Conservation (phyloP, 345 rosid species). For the Murraya koenigii region DNA sequence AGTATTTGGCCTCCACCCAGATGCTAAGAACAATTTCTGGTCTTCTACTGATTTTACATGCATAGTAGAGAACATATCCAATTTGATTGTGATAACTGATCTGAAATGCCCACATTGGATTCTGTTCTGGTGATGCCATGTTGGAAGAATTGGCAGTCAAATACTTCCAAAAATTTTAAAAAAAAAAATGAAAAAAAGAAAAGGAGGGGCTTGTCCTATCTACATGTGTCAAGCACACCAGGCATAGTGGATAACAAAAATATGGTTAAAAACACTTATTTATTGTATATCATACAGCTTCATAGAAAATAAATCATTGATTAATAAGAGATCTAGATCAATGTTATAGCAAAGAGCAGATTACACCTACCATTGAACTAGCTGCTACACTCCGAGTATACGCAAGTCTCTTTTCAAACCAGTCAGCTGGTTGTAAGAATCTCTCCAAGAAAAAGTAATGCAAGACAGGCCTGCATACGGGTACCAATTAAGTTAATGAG, state of each 20-base stretch:
- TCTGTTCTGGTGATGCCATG: neutral
- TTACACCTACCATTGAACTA: constrained; percentile 80
- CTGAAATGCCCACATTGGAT: neutral
- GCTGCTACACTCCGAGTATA: constrained; percentile 93
- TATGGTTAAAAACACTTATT: neutral
- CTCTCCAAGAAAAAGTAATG: constrained; percentile 93
- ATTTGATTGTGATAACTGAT: neutral
- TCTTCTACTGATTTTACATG: neutral
- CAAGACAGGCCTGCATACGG: constrained; percentile 84
- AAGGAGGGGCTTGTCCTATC: neutral
- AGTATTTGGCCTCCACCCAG: neutral
- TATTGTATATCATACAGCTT: neutral
- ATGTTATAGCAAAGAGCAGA: constrained; percentile 3
- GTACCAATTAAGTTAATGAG: constrained; percentile 18
- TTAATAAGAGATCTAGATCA: constrained; percentile 1
- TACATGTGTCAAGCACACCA: neutral
- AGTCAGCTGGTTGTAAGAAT: constrained; percentile 85
- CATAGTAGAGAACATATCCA: neutral
- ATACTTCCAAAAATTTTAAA: neutral
- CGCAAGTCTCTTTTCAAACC: constrained; percentile 99
- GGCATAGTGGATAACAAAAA: neutral
- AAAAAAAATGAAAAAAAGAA: too few species aligned
- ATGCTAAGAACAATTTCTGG: neutral
- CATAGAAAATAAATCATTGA: neutral
- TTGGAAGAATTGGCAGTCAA: constrained; percentile 1